Percentiles rank a stretch among this genome's conserved stretches.
phyloP scores from a whole-genome alignment of 2,329 filamentous ascomycete species.

The Apiospora phragmitis region DNA sequence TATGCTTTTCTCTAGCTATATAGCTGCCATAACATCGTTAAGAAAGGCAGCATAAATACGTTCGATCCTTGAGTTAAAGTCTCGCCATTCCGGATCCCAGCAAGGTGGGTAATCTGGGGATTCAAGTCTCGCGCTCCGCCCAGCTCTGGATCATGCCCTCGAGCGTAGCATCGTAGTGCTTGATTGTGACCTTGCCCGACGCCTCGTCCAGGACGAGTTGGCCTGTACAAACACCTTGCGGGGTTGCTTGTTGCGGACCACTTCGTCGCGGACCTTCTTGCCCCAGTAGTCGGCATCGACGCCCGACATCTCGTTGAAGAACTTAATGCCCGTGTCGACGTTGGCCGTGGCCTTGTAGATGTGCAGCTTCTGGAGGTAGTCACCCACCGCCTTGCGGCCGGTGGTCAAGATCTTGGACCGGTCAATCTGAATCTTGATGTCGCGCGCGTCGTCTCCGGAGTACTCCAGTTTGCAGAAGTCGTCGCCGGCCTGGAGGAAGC shows the following conservation, averaged over 20 bases:
- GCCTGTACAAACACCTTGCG: slow-evolving; percentile 92
- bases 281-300: slow-evolving; percentile 85
- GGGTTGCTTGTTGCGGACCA: slow-evolving; percentile 77
- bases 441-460: slow-evolving; percentile 71
- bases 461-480: slow-evolving; percentile 84
- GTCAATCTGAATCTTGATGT: slow-evolving; percentile 81
- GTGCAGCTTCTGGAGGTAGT: slow-evolving; percentile 88
- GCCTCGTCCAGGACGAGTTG: slow-evolving; percentile 75
- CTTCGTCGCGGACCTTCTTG: slow-evolving; percentile 72
- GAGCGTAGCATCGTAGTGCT: slow-evolving; percentile 81
- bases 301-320: slow-evolving; percentile 82
- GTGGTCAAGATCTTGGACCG: slow-evolving; percentile 82
- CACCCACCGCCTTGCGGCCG: slow-evolving; percentile 78
- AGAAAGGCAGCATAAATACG: neutral
- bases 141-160: slow-evolving; percentile 85
- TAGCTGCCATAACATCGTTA: neutral
- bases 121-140: slow-evolving; percentile 57
- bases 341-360: slow-evolving; percentile 92
- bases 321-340: slow-evolving; percentile 69
- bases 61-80: neutral
- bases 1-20: neutral
- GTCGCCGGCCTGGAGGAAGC: slow-evolving; percentile 81
- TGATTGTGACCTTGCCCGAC: slow-evolving; percentile 71
- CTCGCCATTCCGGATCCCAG: neutral
- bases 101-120: neutral